Base-by-base conservation (phyloP, 345 rosid genomes). In the Isatis tinctoria region DNA sequence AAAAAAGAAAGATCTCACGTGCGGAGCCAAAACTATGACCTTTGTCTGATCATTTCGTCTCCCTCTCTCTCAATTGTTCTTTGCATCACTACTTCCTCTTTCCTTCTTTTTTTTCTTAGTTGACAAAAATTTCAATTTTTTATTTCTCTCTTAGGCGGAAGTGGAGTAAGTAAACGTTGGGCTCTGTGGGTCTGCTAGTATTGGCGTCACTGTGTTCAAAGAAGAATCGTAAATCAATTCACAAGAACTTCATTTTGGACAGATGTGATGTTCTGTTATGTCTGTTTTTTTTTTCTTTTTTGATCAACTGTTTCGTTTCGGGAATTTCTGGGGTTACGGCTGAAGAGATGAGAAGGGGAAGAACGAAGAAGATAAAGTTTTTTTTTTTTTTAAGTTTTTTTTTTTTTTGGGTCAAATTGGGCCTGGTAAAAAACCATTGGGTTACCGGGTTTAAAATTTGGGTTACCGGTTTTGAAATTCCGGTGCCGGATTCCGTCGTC, bases 1-100 rank as follows among this genome's bases (percentile, higher is more conserved):
- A 32, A 10, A 2, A 14, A 40, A 3, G 14, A 32, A 68, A 60
- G 32, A 65, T 49, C 80, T 65, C 80, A 77, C 80, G 77, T 65
- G 80, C 67, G 76, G 63, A 47, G 65, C 76, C 68, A 49, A n/a
- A n/a, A n/a, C n/a, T n/a, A n/a, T n/a, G n/a, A n/a, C n/a, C 72
- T 57, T 41, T 77, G 80, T 69, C 79, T 76, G 75, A 76, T 70
- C 64, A 68, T 41, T 32, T 62, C 71, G 8, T 45, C 47, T 76
- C 52, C 35, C 37, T 54, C 45, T 63, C 73, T 48, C 67, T 57
- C 66, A 53, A 44, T 53, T 53, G 33, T 53, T 75, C 47, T 41
- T 61, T 60, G 74, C 36, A 66, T 74, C 51, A 33, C 47, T 35
- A 14, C 39, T 72, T 39, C 53, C 20, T 52, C 54, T 61, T 12